These are phyloP conservation scores for Gamsiella multidivaricata DNA, from an alignment of 192 early-diverging fungal species.

Conservation along the genomic window DNA sequence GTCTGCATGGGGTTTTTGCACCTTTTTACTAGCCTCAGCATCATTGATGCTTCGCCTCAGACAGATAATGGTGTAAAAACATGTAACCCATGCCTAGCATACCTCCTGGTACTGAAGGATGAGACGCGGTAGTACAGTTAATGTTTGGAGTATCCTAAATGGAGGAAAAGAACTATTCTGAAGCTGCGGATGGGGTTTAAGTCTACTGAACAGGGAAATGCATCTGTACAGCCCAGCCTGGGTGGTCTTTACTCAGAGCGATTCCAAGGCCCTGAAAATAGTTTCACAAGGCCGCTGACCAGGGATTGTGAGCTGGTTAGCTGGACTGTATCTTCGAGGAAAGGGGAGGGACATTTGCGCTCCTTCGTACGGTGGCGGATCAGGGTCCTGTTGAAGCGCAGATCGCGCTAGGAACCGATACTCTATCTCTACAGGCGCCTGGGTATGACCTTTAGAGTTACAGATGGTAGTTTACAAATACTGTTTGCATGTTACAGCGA, in stretches of 20 bases:
- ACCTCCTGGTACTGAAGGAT: not conserved
- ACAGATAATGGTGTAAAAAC: no score
- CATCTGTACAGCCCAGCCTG: not conserved
- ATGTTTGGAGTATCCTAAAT: slow-evolving; percentile 43
- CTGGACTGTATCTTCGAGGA: slow-evolving; percentile 45
- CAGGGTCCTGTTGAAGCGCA: slow-evolving; percentile 20
- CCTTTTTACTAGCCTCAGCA: no score
- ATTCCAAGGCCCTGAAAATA: slow-evolving; percentile 1
- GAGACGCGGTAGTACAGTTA: slow-evolving; percentile 39
- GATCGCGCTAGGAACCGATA: not conserved
- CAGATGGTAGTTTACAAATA: no score
- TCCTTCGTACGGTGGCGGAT: slow-evolving; percentile 30
- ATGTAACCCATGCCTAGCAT: no score
- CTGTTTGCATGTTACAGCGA: no score
- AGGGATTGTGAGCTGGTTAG: slow-evolving; percentile 54
- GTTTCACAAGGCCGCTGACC: slow-evolving; percentile 45
- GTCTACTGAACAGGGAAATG: slow-evolving; percentile 32
- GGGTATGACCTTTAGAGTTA: no score
- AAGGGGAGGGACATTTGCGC: slow-evolving; percentile 31
- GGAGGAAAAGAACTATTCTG: slow-evolving; percentile 40
- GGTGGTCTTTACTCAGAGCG: not conserved
- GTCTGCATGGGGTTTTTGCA: no score
- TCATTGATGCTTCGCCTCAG: no score
- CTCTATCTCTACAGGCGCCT: not conserved
- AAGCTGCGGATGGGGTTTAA: slow-evolving; percentile 29